phyloP scores from a whole-genome alignment of 108 stramenopile genomes.

The Pseudonitzschia multiseries region DNA sequence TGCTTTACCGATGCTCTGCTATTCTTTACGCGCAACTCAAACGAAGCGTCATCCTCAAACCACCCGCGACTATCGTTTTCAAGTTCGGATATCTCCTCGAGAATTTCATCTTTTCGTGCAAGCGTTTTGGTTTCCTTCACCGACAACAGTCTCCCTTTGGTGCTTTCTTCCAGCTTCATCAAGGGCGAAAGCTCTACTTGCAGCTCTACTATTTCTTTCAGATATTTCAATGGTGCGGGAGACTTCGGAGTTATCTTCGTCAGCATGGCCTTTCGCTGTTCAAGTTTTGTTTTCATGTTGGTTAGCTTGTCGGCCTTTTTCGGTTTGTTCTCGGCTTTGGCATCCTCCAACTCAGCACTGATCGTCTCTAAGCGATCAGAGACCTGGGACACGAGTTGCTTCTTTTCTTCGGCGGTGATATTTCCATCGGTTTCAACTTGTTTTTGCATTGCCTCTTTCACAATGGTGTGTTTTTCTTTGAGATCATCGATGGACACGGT shows the following conservation, averaged over 20 bases:
- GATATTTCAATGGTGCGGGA: slow-evolving; percentile 59
- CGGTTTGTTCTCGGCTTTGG: slow-evolving; percentile 50
- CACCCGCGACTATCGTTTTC: slow-evolving; percentile 69
- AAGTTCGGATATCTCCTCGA: slow-evolving; percentile 60
- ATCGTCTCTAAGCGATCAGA: slow-evolving; percentile 56
- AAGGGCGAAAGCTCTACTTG: slow-evolving; percentile 63
- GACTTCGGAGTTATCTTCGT: slow-evolving; percentile 35
- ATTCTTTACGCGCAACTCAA: slow-evolving; percentile 53
- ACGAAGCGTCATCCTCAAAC: slow-evolving; percentile 83
- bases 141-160: slow-evolving; percentile 67
- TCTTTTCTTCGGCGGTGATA: slow-evolving; percentile 56
- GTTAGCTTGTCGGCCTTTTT: slow-evolving; percentile 58
- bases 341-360: slow-evolving; percentile 53
- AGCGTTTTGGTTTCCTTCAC: slow-evolving; percentile 73
- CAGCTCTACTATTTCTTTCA: slow-evolving; percentile 59
- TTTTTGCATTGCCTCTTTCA: slow-evolving; percentile 58
- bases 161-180: slow-evolving; percentile 51
- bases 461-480: slow-evolving; percentile 58
- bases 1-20: slow-evolving; percentile 35
- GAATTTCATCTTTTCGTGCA: slow-evolving; percentile 71
- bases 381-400: slow-evolving; percentile 58
- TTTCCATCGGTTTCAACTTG: slow-evolving; percentile 69
- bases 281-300: slow-evolving; percentile 42
- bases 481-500: slow-evolving; percentile 50
- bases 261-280: slow-evolving; percentile 55